Evolutionary conservation across 2,329 filamentous ascomycete genomes (phyloP).

Genomic region (Exophiala xenobiotica): DNA sequence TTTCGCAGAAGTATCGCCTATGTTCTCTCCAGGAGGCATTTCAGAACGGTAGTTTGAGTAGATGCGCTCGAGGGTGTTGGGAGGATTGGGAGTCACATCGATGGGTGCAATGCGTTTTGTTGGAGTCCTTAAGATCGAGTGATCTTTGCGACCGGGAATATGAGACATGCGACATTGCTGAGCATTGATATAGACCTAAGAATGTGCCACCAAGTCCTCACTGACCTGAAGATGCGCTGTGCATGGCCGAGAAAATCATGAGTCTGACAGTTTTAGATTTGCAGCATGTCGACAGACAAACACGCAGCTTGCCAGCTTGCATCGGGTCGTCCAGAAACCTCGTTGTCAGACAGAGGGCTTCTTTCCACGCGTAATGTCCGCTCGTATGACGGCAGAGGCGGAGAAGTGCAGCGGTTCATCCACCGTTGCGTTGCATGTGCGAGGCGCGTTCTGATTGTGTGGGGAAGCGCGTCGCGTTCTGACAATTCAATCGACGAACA

Average conservation of each 20-base stretch:
- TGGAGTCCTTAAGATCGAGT: conserved; percentile 12
- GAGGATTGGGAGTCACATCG: conserved; percentile 12
- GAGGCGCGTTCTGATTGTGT: conserved; percentile 3
- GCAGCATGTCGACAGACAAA: too few species aligned
- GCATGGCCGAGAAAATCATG: background rate
- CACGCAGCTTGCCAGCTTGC: too few species aligned
- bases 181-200: conserved; percentile 5
- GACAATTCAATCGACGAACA: background rate
- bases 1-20: conserved; percentile 48
- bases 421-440: too few species aligned
- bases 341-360: too few species aligned
- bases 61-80: conserved; percentile 15
- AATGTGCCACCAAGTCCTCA: conserved; percentile 6
- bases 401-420: conserved; percentile 1
- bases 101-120: conserved; percentile 3
- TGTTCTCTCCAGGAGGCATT: conserved; percentile 37
- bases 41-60: conserved; percentile 9
- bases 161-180: conserved; percentile 23
- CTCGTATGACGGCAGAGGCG: background rate
- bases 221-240: conserved; percentile 5
- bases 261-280: too few species aligned
- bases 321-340: background rate
- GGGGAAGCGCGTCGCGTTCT: conserved; percentile 10
- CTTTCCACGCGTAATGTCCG: background rate
- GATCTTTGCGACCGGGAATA: conserved; percentile 13